Conservation (phyloP, 768 basidiomycete species). For the Boletus reticuloceps region DNA sequence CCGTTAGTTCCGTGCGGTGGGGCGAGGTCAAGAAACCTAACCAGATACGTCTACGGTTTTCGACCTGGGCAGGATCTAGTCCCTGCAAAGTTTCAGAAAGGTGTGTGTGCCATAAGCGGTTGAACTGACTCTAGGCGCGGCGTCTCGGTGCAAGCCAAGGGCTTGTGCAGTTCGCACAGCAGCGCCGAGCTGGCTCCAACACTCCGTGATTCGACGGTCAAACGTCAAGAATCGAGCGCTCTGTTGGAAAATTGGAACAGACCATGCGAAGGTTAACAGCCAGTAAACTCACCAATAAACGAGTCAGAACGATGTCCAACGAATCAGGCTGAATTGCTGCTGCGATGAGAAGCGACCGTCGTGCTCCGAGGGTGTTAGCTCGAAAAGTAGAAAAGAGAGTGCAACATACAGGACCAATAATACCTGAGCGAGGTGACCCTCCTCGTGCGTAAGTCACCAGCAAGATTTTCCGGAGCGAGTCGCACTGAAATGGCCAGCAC, state of each 20-base stretch:
- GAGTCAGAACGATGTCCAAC: slow-evolving; percentile 86
- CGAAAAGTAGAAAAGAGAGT: slow-evolving; percentile 1
- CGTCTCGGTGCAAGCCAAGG: slow-evolving; percentile 89
- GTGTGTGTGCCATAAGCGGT: not conserved
- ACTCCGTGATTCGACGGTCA: slow-evolving; percentile 87
- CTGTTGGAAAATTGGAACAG: slow-evolving; percentile 33
- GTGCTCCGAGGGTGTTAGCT: slow-evolving; percentile 48
- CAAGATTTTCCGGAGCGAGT: slow-evolving; percentile 81
- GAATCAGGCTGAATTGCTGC: slow-evolving; percentile 94
- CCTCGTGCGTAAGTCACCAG: slow-evolving; percentile 71
- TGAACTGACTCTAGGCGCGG: slow-evolving; percentile 68
- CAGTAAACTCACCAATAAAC: slow-evolving; percentile 57
- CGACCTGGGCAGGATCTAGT: slow-evolving; percentile 71
- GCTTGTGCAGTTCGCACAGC: slow-evolving; percentile 93
- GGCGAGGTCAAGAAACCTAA: slow-evolving; percentile 25
- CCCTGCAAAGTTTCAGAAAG: slow-evolving; percentile 41
- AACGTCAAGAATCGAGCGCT: slow-evolving; percentile 68
- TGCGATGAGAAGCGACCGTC: slow-evolving; percentile 84
- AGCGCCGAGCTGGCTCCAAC: slow-evolving; percentile 94
- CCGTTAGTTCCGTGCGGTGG: slow-evolving; percentile 1
- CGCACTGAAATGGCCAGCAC: slow-evolving; percentile 86
- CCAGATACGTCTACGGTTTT: slow-evolving; percentile 92
- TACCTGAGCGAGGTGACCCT: slow-evolving; percentile 83
- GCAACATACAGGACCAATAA: slow-evolving; percentile 89
- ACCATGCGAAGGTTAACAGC: not conserved